These are phyloP conservation scores for Parathielavia appendiculata DNA, from an alignment of 495 filamentous ascomycete genomes.

Conservation along the genomic window DNA sequence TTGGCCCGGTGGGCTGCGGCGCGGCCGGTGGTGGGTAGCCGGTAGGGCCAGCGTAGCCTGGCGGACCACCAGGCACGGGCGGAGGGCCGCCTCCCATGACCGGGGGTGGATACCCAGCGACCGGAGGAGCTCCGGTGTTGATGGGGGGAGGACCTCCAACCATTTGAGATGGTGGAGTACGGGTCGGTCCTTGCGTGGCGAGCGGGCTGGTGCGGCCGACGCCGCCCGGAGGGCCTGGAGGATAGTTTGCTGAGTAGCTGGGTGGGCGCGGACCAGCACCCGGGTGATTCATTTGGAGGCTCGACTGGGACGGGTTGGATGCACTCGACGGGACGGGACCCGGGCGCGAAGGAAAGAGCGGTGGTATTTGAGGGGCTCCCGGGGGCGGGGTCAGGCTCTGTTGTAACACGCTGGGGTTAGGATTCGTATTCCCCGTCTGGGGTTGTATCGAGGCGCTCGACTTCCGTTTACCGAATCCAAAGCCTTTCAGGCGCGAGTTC, in stretches of 20 bases:
- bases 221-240: constrained; percentile 48
- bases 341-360: constrained; percentile 39
- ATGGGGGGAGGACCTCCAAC: constrained; percentile 67
- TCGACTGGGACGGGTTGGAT: constrained; percentile 45
- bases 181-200: constrained; percentile 42
- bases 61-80: constrained; percentile 49
- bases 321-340: constrained; percentile 40
- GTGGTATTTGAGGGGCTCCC: constrained; percentile 43
- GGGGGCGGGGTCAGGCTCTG: constrained; percentile 38
- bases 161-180: constrained; percentile 56
- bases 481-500: constrained; percentile 57
- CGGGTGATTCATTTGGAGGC: constrained; percentile 55
- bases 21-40: constrained; percentile 44
- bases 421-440: constrained; percentile 10
- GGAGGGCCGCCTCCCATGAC: constrained; percentile 51
- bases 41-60: constrained; percentile 34
- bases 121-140: constrained; percentile 55
- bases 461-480: constrained; percentile 54
- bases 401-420: constrained; percentile 36
- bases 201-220: constrained; percentile 48
- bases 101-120: constrained; percentile 49
- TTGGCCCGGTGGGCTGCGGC: constrained; percentile 38
- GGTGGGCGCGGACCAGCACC: constrained; percentile 60
- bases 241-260: constrained; percentile 65
- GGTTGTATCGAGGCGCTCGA: constrained; percentile 45